phyloP scores from a whole-genome alignment of 306 rosid species.

The Vigna reflexopilosa region DNA sequence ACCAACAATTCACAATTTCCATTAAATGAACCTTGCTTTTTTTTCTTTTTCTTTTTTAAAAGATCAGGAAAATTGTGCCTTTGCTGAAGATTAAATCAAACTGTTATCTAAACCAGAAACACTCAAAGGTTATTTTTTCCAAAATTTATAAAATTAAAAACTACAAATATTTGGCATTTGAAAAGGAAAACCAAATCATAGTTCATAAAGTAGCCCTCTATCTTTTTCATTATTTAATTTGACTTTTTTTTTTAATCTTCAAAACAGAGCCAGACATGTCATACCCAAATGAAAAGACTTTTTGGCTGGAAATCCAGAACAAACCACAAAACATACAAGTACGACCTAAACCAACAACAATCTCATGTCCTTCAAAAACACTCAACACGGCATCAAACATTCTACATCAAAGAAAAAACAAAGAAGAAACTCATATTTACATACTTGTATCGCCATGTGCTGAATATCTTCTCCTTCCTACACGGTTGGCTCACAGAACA shows the following conservation, averaged over 20 bases:
- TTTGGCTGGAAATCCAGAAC: slow-evolving; percentile 9
- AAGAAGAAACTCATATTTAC: slow-evolving; percentile 32
- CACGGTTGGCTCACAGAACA: not conserved
- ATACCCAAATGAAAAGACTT: slow-evolving; percentile 12
- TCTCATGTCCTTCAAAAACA: slow-evolving; percentile 1
- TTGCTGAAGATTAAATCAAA: not conserved
- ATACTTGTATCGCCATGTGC: slow-evolving; percentile 60
- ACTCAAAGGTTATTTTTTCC: slow-evolving; percentile 19
- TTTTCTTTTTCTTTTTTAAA: not conserved
- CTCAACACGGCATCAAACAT: not conserved
- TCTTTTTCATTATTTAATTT: not conserved
- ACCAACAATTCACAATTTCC: slow-evolving; percentile 4
- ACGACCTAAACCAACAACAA: slow-evolving; percentile 27
- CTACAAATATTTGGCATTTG: slow-evolving; percentile 9
- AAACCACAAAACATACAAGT: slow-evolving; percentile 27
- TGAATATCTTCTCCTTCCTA: slow-evolving; percentile 25
- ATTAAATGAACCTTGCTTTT: not conserved
- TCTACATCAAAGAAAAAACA: not conserved
- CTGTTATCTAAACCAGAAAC: slow-evolving; percentile 13
- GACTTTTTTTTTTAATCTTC: not conserved
- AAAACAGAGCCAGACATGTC: slow-evolving; percentile 29
- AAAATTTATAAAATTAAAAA: slow-evolving; percentile 3
- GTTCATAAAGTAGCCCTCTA: not conserved
- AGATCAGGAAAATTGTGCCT: not conserved
- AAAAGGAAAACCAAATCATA: slow-evolving; percentile 41